These are phyloP conservation scores for Aphanomyces astaci DNA, from an alignment of 352 stramenopile species.

Conservation along the genomic window DNA sequence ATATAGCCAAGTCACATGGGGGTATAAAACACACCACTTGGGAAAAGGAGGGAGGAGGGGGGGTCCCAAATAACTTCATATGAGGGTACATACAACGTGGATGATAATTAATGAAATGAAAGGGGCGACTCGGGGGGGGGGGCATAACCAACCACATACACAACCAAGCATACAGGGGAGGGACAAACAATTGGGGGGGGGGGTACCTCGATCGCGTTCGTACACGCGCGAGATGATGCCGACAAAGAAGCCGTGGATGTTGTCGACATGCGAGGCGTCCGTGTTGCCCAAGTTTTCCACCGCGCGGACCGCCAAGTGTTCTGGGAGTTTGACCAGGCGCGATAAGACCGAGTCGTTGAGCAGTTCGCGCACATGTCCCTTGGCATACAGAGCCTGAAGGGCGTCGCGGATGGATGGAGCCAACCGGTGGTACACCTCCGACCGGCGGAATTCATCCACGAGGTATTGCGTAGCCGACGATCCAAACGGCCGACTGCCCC, in stretches of 20 bases:
- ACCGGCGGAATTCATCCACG: constrained; percentile 2
- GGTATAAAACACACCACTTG: no score
- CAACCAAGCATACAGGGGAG: no score
- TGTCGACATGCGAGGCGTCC: constrained; percentile 64
- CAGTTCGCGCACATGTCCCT: constrained; percentile 43
- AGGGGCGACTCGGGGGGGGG: no score
- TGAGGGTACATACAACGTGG: no score
- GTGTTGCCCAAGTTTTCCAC: constrained; percentile 75
- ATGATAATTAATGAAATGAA: no score
- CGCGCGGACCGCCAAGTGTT: constrained; percentile 48
- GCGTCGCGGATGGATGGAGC: constrained; percentile 37
- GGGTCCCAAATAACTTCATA: no score
- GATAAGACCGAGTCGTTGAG: constrained; percentile 75
- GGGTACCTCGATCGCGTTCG: constrained; percentile 31
- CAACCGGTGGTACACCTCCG: constrained; percentile 53
- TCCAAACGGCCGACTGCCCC: no score
- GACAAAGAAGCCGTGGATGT: constrained; percentile 71
- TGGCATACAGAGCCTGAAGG: constrained; percentile 46
- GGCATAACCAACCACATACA: no score
- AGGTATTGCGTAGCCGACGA: constrained; percentile 25
- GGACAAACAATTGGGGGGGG: no score
- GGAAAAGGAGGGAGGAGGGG: no score
- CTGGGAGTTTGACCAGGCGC: constrained; percentile 55
- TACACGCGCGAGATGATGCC: constrained; percentile 80
- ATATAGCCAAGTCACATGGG: no score